Percentiles rank a stretch among this genome's conserved stretches.
Evolutionary conservation across 306 rosid species (phyloP).

Genomic region (Ochetophila trinervis): DNA sequence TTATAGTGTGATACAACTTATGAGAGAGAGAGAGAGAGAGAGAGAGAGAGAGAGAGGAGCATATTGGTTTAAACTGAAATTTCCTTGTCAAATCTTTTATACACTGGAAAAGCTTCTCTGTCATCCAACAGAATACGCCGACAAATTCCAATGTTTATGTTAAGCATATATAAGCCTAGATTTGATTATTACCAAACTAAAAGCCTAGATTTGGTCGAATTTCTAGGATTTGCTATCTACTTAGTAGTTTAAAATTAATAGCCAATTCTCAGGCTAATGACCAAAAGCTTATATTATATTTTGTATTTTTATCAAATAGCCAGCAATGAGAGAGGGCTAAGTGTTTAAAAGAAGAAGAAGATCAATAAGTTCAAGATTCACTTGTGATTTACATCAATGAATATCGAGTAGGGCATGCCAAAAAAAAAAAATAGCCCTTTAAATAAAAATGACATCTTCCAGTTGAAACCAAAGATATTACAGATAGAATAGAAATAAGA

Average conservation of each 20-base stretch:
- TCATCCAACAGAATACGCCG: neutral
- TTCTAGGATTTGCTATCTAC: too few relatives aligned
- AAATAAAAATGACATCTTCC: neutral
- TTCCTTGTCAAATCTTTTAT: too few relatives aligned
- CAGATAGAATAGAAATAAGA: neutral
- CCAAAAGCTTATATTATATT: too few relatives aligned
- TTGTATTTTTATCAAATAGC: too few relatives aligned
- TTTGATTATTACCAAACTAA: too few relatives aligned
- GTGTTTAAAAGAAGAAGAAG: neutral
- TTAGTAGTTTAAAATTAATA: too few relatives aligned
- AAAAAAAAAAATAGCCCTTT: constrained; percentile 15
- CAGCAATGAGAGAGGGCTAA: neutral
- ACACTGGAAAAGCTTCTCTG: neutral
- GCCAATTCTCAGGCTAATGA: too few relatives aligned
- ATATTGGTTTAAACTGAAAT: neutral
- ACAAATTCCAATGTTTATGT: neutral
- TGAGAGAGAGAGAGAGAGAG: neutral
- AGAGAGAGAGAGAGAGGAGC: neutral
- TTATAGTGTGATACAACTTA: neutral
- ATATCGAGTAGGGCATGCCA: constrained; percentile 14
- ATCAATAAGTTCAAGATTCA: neutral
- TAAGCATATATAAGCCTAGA: too few relatives aligned
- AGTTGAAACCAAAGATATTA: neutral
- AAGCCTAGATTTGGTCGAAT: too few relatives aligned
- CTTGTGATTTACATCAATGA: constrained; percentile 5